Conservation (phyloP, 164 flowering plant species). For the Dillenia turbinata region DNA sequence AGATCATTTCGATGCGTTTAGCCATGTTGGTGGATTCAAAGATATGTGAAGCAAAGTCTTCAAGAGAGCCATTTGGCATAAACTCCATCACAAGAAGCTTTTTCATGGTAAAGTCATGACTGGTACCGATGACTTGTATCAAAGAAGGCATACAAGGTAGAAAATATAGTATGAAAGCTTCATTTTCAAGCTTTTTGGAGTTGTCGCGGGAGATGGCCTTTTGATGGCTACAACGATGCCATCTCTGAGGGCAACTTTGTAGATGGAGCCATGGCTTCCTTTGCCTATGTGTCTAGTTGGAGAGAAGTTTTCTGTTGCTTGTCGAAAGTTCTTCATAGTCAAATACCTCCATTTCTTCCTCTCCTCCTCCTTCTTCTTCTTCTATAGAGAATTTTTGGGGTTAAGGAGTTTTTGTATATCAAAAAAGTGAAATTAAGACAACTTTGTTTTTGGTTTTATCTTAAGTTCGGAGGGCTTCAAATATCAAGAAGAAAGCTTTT, state of each 20-base stretch:
- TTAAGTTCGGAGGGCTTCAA: too few relatives aligned
- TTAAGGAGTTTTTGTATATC: too few relatives aligned
- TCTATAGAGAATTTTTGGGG: not conserved
- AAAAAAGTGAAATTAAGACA: too few relatives aligned
- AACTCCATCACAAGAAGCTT: slow-evolving; percentile 55
- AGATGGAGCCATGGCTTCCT: slow-evolving; percentile 82
- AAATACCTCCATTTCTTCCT: slow-evolving; percentile 24
- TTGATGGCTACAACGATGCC: slow-evolving; percentile 44
- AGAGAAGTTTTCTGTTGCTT: slow-evolving; percentile 55
- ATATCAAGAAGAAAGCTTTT: too few relatives aligned
- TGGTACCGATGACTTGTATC: slow-evolving; percentile 41
- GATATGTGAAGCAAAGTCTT: slow-evolving; percentile 39
- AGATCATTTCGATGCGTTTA: slow-evolving; percentile 37
- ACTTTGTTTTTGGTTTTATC: too few relatives aligned
- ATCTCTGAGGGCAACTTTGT: slow-evolving; percentile 39
- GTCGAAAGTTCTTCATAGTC: slow-evolving; percentile 38
- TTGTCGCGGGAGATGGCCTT: slow-evolving; percentile 32
- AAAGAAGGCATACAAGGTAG: slow-evolving; percentile 19
- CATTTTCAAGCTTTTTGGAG: slow-evolving; percentile 47
- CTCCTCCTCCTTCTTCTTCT: not conserved
- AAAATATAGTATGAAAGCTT: slow-evolving; percentile 43
- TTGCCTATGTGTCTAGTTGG: slow-evolving; percentile 47
- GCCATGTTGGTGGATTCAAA: slow-evolving; percentile 36
- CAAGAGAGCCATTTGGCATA: slow-evolving; percentile 67
- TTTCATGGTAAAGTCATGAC: slow-evolving; percentile 13